Percentiles rank a stretch among this genome's conserved stretches.
Evolutionary conservation across 2,329 filamentous ascomycete species (phyloP).

Genomic region (Pyricularia grisea): DNA sequence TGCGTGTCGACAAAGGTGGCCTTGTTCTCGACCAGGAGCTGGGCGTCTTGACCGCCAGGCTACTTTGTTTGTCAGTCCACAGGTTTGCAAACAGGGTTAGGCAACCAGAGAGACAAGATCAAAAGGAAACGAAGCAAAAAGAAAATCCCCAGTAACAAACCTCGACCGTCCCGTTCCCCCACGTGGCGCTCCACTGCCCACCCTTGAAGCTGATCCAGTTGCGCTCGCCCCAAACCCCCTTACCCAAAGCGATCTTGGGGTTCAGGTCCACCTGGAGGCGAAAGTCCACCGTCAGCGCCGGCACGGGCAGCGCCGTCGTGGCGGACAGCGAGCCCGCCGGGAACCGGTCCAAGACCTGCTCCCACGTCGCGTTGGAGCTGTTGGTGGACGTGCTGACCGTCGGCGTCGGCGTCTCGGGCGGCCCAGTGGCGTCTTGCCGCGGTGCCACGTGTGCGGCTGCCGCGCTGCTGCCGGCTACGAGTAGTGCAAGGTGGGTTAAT

Average conservation of each 20-base stretch:
- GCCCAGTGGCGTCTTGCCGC: background rate
- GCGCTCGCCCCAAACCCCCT: constrained; percentile 9
- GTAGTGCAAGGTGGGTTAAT: background rate
- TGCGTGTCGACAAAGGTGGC: constrained; percentile 11
- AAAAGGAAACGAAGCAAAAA: background rate
- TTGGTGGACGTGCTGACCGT: constrained; percentile 1
- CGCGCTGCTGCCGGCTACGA: background rate
- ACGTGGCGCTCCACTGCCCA: constrained; percentile 10
- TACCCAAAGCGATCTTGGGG: constrained; percentile 8
- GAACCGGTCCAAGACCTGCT: constrained; percentile 5
- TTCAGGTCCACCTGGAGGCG: constrained; percentile 9
- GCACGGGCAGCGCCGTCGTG: constrained; percentile 6
- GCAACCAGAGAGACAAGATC: background rate
- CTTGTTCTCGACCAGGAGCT: constrained; percentile 10
- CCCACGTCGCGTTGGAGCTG: background rate
- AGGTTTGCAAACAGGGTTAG: background rate
- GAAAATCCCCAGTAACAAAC: background rate
- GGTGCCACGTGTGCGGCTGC: background rate
- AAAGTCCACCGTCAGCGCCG: constrained; percentile 9
- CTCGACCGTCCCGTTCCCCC: constrained; percentile 10
- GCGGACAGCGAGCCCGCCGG: constrained; percentile 6
- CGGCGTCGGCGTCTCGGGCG: background rate
- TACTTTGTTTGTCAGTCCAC: background rate
- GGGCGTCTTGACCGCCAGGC: constrained; percentile 11
- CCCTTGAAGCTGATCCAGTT: constrained; percentile 11